These are phyloP conservation scores for Sporothrix variecibatus DNA, from an alignment of 2,329 filamentous ascomycete genomes.

Conservation along the genomic window DNA sequence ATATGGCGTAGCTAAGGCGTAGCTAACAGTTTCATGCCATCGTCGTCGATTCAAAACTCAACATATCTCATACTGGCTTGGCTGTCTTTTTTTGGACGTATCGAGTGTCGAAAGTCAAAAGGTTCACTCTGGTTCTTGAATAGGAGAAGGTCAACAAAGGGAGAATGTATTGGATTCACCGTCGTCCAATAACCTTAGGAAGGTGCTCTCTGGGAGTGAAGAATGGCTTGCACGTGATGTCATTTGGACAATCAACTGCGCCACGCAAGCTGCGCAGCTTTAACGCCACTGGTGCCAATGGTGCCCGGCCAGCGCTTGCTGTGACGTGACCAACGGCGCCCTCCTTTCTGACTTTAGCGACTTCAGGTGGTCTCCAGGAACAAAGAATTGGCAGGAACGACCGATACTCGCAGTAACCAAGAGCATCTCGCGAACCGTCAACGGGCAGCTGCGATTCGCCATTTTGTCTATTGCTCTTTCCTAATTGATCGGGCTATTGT, in stretches of 20 bases:
- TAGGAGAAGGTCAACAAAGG: constrained; percentile 7
- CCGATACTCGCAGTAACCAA: too few relatives aligned
- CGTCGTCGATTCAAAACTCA: neutral
- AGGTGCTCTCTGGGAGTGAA: neutral
- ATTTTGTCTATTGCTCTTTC: neutral
- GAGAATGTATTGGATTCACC: neutral
- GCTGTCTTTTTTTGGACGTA: too few relatives aligned
- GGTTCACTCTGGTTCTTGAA: neutral
- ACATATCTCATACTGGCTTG: too few relatives aligned
- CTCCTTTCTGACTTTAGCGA: neutral
- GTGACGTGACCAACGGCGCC: constrained; percentile 8
- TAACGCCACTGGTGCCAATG: neutral
- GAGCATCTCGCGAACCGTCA: neutral
- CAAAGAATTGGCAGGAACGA: constrained; percentile 1
- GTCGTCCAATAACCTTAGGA: neutral
- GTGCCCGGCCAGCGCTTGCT: neutral
- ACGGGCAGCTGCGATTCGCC: neutral
- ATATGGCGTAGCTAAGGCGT: too few relatives aligned
- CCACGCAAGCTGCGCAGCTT: constrained; percentile 8
- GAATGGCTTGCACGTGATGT: neutral
- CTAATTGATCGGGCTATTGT: neutral
- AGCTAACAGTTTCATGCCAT: neutral
- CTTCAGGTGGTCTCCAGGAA: neutral
- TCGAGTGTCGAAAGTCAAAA: too few relatives aligned
- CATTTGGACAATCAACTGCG: neutral